A percentile compares a stretch with the other conserved stretches of the same genome.
Evolutionary conservation across 2,329 filamentous ascomycete genomes (phyloP).

Genomic region (Aureobasidium namibiae): DNA sequence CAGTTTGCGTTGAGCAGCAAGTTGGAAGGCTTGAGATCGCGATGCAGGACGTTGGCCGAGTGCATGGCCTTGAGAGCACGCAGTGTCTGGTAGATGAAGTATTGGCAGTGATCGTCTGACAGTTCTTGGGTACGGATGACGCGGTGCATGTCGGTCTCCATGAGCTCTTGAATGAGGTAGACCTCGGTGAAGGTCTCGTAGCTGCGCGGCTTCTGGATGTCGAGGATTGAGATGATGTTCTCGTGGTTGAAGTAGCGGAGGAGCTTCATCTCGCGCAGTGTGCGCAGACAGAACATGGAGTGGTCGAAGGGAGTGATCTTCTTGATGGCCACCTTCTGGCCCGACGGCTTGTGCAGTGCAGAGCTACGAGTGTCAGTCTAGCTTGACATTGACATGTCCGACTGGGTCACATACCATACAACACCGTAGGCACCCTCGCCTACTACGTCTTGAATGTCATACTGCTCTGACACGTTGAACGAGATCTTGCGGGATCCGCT

Average conservation of each 20-base stretch:
- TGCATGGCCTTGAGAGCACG: slow-evolving; percentile 98
- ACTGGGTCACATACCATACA: slow-evolving; percentile 69
- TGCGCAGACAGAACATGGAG: slow-evolving; percentile 75
- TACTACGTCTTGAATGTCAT: slow-evolving; percentile 98
- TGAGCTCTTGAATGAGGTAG: slow-evolving; percentile 97
- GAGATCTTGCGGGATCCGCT: slow-evolving; percentile 81
- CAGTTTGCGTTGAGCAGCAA: slow-evolving; percentile 96
- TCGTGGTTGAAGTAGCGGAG: slow-evolving; percentile 99
- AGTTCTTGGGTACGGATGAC: slow-evolving; percentile 98
- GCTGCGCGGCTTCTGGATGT: slow-evolving; percentile 95
- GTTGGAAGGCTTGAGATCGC: slow-evolving; percentile 96
- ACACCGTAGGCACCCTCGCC: slow-evolving; percentile 98
- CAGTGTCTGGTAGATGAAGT: slow-evolving; percentile 99
- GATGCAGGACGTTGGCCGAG: slow-evolving; percentile 94
- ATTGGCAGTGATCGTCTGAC: slow-evolving; percentile 98
- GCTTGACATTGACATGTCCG: background rate
- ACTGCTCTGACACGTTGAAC: slow-evolving; percentile 99
- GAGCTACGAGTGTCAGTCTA: slow-evolving; percentile 53
- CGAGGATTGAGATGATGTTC: slow-evolving; percentile 98
- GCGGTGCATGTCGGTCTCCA: slow-evolving; percentile 99
- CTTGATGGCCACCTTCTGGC: slow-evolving; percentile 98
- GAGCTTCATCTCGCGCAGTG: slow-evolving; percentile 97
- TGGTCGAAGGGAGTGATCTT: slow-evolving; percentile 99
- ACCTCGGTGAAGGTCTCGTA: slow-evolving; percentile 97
- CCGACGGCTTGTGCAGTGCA: slow-evolving; percentile 93